Evolutionary conservation across 1,284 basidiomycete species (phyloP).

Genomic region (Tilletia setariae): DNA sequence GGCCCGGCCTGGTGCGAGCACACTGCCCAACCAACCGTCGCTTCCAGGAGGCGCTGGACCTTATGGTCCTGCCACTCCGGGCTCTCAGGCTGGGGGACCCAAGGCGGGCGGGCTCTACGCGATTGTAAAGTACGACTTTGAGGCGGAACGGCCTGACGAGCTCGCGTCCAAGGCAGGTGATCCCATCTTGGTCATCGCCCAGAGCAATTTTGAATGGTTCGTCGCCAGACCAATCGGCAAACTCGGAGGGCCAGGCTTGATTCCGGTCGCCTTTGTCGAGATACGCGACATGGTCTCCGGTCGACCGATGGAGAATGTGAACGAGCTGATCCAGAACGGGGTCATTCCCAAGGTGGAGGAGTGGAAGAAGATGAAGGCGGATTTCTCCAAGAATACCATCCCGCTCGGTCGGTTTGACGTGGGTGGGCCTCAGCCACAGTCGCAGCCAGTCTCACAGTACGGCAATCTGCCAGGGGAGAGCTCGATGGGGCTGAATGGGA

Average conservation of each 20-base stretch:
- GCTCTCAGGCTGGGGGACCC: constrained; percentile 19
- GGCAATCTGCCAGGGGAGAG: neutral
- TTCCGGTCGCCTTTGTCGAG: constrained; percentile 93
- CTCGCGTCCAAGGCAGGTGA: constrained; percentile 92
- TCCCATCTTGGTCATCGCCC: constrained; percentile 67
- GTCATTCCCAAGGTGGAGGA: constrained; percentile 91
- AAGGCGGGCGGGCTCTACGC: constrained; percentile 65
- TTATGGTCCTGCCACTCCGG: neutral
- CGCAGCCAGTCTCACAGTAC: constrained; percentile 25
- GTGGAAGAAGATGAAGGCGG: constrained; percentile 92
- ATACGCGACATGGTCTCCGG: constrained; percentile 85
- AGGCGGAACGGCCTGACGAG: constrained; percentile 90
- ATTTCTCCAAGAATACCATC: constrained; percentile 94
- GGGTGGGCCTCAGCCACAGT: constrained; percentile 9
- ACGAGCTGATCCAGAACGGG: constrained; percentile 74
- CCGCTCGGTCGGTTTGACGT: constrained; percentile 81
- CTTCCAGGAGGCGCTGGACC: no score
- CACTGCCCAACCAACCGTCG: neutral
- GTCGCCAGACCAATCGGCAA: constrained; percentile 59
- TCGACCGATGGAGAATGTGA: constrained; percentile 63
- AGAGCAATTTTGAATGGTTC: constrained; percentile 46
- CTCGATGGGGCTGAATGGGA: neutral
- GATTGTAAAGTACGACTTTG: constrained; percentile 90
- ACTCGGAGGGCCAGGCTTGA: constrained; percentile 89
- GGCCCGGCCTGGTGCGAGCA: constrained; percentile 36